Percentiles rank a stretch among this genome's conserved stretches.
These are phyloP conservation scores for Trypethelium eluteriae DNA, from an alignment of 495 filamentous ascomycete genomes.

Conservation along the genomic window DNA sequence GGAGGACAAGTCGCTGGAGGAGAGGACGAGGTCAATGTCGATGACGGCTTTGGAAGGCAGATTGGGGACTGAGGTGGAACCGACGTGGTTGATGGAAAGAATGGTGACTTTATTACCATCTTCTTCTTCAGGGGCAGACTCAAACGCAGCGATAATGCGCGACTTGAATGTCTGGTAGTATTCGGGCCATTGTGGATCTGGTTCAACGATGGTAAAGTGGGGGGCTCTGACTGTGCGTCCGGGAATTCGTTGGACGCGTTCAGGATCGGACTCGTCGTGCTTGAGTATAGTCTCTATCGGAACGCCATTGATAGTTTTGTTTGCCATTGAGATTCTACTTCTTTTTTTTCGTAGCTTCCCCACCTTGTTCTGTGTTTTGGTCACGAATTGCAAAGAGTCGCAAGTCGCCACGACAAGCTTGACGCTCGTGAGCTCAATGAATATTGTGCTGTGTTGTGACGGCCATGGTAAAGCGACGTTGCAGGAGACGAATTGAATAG, in stretches of 20 bases:
- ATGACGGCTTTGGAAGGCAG: conserved; percentile 45
- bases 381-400: conserved; percentile 4
- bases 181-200: conserved; percentile 40
- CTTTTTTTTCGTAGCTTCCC: conserved; percentile 27
- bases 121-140: conserved; percentile 14
- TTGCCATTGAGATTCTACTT: conserved; percentile 20
- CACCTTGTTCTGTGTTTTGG: conserved; percentile 8
- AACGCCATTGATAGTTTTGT: conserved; percentile 17
- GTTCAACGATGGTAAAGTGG: conserved; percentile 34
- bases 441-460: conserved; percentile 6
- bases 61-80: conserved; percentile 45
- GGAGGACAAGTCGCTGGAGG: conserved; percentile 29
- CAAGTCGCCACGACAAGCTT: conserved; percentile 2
- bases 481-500: not conserved
- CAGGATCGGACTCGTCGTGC: conserved; percentile 11
- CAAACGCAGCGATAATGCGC: conserved; percentile 35
- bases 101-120: conserved; percentile 13
- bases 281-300: conserved; percentile 20
- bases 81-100: conserved; percentile 38
- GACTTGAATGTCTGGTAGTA: conserved; percentile 31
- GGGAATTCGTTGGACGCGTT: conserved; percentile 19
- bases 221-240: conserved; percentile 19
- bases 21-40: conserved; percentile 44
- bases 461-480: conserved; percentile 8
- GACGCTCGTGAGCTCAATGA: conserved; percentile 6